phyloP scores from a whole-genome alignment of 768 basidiomycete genomes.

The Mycena capillaripes region DNA sequence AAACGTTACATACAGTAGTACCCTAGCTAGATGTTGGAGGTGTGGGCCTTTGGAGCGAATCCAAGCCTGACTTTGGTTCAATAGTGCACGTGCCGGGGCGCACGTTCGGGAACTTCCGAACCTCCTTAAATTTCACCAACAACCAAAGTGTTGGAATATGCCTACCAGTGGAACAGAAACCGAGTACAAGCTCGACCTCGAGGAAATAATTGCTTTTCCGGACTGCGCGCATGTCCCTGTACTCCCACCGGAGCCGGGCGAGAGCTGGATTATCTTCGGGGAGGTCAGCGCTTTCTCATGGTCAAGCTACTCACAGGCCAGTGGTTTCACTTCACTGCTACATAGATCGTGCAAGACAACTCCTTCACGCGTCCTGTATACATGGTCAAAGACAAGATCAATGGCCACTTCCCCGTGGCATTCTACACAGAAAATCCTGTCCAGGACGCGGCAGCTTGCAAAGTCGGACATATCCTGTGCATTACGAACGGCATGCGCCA shows the following conservation, averaged over 20 bases:
- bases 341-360: conserved; percentile 34
- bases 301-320: not conserved
- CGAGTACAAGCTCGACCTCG: conserved; percentile 39
- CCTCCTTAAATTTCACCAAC: not conserved
- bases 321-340: not conserved
- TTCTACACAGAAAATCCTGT: conserved; percentile 39
- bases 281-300: conserved; percentile 29
- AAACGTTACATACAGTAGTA: no score
- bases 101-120: not conserved
- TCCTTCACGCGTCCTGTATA: conserved; percentile 36
- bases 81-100: not conserved
- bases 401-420: conserved; percentile 34
- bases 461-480: conserved; percentile 38
- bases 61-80: no score
- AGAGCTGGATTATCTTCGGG: conserved; percentile 42
- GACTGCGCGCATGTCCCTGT: conserved; percentile 40
- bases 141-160: not conserved
- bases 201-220: conserved; percentile 42
- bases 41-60: no score
- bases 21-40: no score
- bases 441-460: conserved; percentile 34
- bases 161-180: conserved; percentile 5
- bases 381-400: conserved; percentile 30
- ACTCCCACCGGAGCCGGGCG: conserved; percentile 34
- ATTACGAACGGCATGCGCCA: conserved; percentile 38